Base-by-base conservation (phyloP, 2,329 filamentous ascomycete genomes). In the Fusarium cicatricum region DNA sequence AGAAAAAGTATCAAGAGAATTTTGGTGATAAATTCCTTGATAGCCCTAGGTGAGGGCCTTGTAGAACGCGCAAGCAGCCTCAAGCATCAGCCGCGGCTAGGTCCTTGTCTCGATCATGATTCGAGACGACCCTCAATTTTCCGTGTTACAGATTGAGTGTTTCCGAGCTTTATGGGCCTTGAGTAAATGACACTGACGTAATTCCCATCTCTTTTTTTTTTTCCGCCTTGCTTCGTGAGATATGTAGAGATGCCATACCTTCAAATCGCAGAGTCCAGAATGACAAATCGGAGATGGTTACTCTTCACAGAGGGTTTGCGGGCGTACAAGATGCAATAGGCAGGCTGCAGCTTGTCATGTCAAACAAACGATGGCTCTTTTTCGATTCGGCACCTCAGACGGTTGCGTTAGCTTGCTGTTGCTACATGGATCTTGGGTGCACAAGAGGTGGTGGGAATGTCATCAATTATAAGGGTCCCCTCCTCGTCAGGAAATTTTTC, bases 261-360 rank as follows among this genome's bases (percentile, higher is more conserved):
- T 14, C 5, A 31, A 11, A 14, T 14, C 28, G 28, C 28, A 31
- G 28, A 9, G 28, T 31, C 5, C 10, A 31, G 12, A 14, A 31
- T 4, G 12, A 7, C 21, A 4, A 21, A 21, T 4, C 21, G 7
- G 29, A 32, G 29, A 32, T 32, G 29, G 11, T 3, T 7, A n/a
- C 29, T 32, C 10, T 26, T n/a, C n/a, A n/a, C n/a, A n/a, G 29
- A 12, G 3, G 9, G 29, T 26, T 37, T 36, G 23, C 28, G 41
- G 49, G 50, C 31, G 40, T 37, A 47, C 41, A 63, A 56, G 36
- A 42, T 42, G 49, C 11, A 56, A 56, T 15, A 63, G 55, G 51
- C 50, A 60, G 37, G 44, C 34, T 62, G 59, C 59, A 60, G 41
- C 41, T 56, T 60, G 42, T 62, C 49, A 55, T 33, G 14, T 55